Percentiles rank a stretch among this genome's conserved stretches.
Conservation (phyloP, 306 rosid genomes). For the Ormosia emarginata region DNA sequence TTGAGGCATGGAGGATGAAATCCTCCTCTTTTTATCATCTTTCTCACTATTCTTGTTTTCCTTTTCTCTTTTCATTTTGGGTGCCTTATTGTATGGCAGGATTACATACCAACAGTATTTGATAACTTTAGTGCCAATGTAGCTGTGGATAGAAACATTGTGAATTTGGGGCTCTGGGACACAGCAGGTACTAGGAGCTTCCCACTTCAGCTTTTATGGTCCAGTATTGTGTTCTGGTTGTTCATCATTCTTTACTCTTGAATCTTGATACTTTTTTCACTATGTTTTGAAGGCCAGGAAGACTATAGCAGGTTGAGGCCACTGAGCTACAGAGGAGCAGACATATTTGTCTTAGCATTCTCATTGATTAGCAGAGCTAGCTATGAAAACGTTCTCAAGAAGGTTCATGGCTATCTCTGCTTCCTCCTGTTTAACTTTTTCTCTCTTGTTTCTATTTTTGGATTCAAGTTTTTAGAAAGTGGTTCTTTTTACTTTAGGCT, state of each 20-base stretch:
- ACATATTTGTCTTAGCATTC: conserved; percentile 85
- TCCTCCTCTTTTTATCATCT: background rate
- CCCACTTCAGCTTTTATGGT: background rate
- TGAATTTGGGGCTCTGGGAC: conserved; percentile 95
- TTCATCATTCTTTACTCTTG: background rate
- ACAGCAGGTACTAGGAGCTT: conserved; percentile 71
- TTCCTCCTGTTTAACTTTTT: background rate
- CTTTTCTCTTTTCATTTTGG: background rate
- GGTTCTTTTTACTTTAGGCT: background rate
- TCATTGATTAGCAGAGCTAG: conserved; percentile 92
- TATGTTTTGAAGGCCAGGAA: conserved; percentile 75
- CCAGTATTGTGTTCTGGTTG: background rate
- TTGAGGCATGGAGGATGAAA: background rate
- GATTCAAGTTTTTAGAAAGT: conserved; percentile 19
- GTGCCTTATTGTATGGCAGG: conserved; percentile 47
- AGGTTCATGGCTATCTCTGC: conserved; percentile 33
- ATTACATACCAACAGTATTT: conserved; percentile 89
- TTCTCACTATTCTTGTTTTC: background rate
- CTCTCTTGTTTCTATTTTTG: conserved; percentile 1
- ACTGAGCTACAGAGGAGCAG: conserved; percentile 96
- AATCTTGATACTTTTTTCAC: background rate
- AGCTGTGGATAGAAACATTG: conserved; percentile 87
- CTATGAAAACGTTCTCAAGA: conserved; percentile 95
- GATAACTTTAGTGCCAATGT: conserved; percentile 98
- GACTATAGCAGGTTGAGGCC: conserved; percentile 98